phyloP scores from a whole-genome alignment of 2,329 filamentous ascomycete genomes.

The Ophiostoma piceae region DNA sequence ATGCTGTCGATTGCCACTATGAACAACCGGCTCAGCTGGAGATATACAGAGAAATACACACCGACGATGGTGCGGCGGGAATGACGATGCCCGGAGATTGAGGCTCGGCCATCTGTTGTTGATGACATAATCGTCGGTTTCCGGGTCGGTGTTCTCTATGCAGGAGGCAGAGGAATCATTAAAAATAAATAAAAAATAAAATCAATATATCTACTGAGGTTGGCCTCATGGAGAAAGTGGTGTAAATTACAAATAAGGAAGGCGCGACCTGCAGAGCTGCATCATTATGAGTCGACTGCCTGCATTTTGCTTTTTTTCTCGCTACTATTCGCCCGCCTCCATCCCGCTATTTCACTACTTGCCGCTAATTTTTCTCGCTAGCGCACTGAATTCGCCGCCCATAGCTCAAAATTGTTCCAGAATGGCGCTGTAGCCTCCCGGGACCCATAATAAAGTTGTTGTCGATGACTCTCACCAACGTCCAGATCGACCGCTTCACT shows the following conservation, averaged over 20 bases:
- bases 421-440: neutral
- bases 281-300: conserved; percentile 2
- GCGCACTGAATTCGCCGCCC: neutral
- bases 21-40: no score
- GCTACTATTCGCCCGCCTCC: neutral
- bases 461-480: neutral
- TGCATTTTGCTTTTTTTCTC: neutral
- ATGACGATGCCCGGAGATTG: no score
- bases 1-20: neutral
- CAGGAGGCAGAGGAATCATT: no score
- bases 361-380: neutral
- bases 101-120: no score
- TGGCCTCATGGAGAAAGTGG: neutral
- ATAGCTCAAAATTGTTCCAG: neutral
- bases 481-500: neutral
- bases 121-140: no score
- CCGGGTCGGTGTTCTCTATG: no score
- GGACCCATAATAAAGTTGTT: neutral
- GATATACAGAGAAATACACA: no score
- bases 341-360: neutral
- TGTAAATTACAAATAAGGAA: neutral
- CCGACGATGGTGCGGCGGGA: no score
- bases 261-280: neutral
- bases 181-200: no score
- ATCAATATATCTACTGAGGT: neutral